Conservation (phyloP, 805 yeast species). For the Brettanomyces bruxellensis region DNA sequence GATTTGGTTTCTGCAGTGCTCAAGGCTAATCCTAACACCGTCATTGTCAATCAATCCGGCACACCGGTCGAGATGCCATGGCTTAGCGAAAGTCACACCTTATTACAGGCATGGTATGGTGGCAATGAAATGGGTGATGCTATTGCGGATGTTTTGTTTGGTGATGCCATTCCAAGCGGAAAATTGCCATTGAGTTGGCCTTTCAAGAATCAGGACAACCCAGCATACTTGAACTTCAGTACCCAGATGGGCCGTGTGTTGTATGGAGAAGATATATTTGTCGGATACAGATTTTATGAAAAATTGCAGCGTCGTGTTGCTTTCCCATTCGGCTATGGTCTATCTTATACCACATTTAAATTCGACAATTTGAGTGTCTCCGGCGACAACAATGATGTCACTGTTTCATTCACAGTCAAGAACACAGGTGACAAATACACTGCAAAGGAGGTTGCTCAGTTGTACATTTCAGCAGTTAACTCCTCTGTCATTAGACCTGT, state of each 20-base stretch:
- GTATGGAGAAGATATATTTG: constrained; percentile 60
- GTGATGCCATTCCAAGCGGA: constrained; percentile 54
- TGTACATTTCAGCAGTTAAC: constrained; percentile 34
- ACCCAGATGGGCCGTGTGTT: constrained; percentile 43
- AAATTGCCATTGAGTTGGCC: constrained; percentile 52
- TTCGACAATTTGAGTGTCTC: constrained; percentile 30
- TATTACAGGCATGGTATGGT: constrained; percentile 48
- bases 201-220: constrained; percentile 40
- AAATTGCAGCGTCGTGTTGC: constrained; percentile 36
- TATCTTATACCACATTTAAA: constrained; percentile 48
- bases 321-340: constrained; percentile 57
- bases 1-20: constrained; percentile 35
- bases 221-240: constrained; percentile 43
- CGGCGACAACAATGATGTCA: constrained; percentile 13
- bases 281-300: constrained; percentile 57
- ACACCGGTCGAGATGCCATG: constrained; percentile 56
- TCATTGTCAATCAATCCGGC: constrained; percentile 51
- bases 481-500: constrained; percentile 32
- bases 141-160: constrained; percentile 51
- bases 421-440: constrained; percentile 30
- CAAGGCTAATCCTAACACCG: constrained; percentile 39
- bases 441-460: constrained; percentile 50
- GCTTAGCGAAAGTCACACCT: constrained; percentile 30
- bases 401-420: constrained; percentile 30
- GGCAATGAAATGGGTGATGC: constrained; percentile 53